A percentile compares a stretch with the other conserved stretches of the same genome.
phyloP scores from a whole-genome alignment of 768 basidiomycete species.

The Lentinula sp. region DNA sequence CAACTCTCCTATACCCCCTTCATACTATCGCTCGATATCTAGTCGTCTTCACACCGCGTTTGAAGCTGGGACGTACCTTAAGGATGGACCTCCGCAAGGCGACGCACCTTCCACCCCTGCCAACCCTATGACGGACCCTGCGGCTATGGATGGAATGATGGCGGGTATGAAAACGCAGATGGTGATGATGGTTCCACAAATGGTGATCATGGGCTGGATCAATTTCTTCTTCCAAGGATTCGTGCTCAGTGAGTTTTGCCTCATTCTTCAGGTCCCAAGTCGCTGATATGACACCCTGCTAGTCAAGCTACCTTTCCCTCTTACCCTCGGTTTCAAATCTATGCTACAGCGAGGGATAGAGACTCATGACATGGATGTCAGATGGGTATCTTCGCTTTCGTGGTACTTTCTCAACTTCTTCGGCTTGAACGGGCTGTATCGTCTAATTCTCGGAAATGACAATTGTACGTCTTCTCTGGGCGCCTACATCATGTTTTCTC shows the following conservation, averaged over 20 bases:
- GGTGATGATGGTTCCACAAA: constrained; percentile 98
- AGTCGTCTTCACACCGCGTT: constrained; percentile 68
- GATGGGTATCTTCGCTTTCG: constrained; percentile 97
- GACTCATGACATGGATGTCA: constrained; percentile 94
- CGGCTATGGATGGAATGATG: constrained; percentile 98
- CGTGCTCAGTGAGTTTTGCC: constrained; percentile 75
- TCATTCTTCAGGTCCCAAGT: not conserved
- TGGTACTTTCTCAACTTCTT: constrained; percentile 99
- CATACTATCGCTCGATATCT: constrained; percentile 71
- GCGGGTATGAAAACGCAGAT: constrained; percentile 98
- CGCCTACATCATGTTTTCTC: constrained; percentile 6
- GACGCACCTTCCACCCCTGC: constrained; percentile 55
- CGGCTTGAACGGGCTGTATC: constrained; percentile 93
- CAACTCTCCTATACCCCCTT: constrained; percentile 73
- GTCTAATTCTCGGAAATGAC: constrained; percentile 84
- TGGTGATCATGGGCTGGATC: constrained; percentile 99
- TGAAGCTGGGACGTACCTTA: constrained; percentile 74
- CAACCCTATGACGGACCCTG: constrained; percentile 85
- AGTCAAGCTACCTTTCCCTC: constrained; percentile 96
- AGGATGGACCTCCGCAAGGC: constrained; percentile 69
- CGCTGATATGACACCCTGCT: constrained; percentile 1
- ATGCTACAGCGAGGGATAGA: constrained; percentile 97
- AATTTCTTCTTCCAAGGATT: constrained; percentile 99
- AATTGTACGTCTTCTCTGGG: constrained; percentile 54
- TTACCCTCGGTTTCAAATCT: constrained; percentile 95